Evolutionary conservation across 495 filamentous ascomycete species (phyloP).

Genomic region (Annulohypoxylon nitens): DNA sequence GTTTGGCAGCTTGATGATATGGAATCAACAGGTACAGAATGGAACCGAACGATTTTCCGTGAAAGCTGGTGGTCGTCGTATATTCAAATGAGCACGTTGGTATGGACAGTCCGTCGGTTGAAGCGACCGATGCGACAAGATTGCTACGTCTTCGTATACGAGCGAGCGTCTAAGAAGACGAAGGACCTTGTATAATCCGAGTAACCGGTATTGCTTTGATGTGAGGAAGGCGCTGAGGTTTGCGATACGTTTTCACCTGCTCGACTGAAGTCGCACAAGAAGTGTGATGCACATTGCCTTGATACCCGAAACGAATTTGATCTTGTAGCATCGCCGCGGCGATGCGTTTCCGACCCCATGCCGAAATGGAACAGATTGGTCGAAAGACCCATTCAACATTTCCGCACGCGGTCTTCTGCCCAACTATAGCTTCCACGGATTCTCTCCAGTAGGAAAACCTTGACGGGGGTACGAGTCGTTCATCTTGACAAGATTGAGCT

Average conservation of each 20-base stretch:
- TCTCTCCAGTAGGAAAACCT: not conserved
- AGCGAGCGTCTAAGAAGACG: not conserved
- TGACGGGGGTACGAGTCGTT: not conserved
- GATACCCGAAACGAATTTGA: not conserved
- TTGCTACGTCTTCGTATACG: not conserved
- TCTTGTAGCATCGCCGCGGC: not conserved
- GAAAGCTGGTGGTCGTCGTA: constrained; percentile 71
- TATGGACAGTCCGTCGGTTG: not conserved
- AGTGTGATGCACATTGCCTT: not conserved
- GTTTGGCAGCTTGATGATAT: constrained; percentile 77
- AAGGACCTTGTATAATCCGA: not conserved
- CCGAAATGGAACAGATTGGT: not conserved
- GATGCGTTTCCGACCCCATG: not conserved
- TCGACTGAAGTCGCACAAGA: not conserved
- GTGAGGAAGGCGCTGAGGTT: not conserved
- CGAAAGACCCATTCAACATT: not conserved
- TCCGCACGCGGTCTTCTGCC: not conserved
- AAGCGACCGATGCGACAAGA: not conserved
- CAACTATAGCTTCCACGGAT: not conserved
- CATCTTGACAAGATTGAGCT: not conserved
- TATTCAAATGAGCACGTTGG: constrained; percentile 68
- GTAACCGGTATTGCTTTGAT: not conserved
- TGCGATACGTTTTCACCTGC: not conserved
- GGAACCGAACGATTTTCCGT: constrained; percentile 72
- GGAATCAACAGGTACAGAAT: constrained; percentile 70